These are phyloP conservation scores for Coffea canephora DNA, from an alignment of 257 asterid species.

Conservation along the genomic window DNA sequence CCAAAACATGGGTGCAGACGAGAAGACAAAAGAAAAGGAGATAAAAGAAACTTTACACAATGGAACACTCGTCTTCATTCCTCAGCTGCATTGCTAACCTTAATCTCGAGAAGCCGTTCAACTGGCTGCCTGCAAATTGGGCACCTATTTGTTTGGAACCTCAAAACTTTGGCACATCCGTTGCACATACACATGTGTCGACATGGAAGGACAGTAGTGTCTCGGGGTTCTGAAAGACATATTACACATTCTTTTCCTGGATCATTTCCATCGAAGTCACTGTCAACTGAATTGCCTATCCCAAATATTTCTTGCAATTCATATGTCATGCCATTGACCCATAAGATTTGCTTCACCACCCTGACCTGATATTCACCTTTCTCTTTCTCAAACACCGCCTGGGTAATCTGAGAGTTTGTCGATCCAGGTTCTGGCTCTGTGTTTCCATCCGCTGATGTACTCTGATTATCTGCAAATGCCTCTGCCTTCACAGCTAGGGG, in stretches of 20 bases:
- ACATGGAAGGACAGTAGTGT: constrained; percentile 92
- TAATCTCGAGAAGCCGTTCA: constrained; percentile 93
- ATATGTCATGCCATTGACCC: constrained; percentile 82
- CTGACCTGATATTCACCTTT: constrained; percentile 65
- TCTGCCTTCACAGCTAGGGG: constrained; percentile 88
- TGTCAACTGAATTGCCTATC: constrained; percentile 70
- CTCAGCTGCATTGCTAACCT: constrained; percentile 60
- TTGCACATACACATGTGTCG: constrained; percentile 99
- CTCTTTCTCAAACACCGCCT: constrained; percentile 76
- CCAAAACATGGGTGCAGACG: background rate
- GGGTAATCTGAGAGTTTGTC: constrained; percentile 77
- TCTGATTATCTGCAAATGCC: constrained; percentile 41
- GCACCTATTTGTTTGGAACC: constrained; percentile 92
- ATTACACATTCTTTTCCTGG: constrained; percentile 90
- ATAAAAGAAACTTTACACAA: constrained; percentile 35
- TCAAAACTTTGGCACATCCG: constrained; percentile 88
- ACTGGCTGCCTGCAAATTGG: constrained; percentile 99
- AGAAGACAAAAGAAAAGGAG: background rate
- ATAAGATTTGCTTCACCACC: constrained; percentile 80
- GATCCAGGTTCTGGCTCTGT: constrained; percentile 36
- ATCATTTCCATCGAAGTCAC: constrained; percentile 66
- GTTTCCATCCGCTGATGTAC: constrained; percentile 21
- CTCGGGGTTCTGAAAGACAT: constrained; percentile 87
- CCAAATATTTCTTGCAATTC: constrained; percentile 87
- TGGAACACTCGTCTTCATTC: constrained; percentile 38